Evolutionary conservation across 352 stramenopile species (phyloP), one percentile per base, ranked within the genome.

Genomic region (Globisporangium iwayamae): DNA sequence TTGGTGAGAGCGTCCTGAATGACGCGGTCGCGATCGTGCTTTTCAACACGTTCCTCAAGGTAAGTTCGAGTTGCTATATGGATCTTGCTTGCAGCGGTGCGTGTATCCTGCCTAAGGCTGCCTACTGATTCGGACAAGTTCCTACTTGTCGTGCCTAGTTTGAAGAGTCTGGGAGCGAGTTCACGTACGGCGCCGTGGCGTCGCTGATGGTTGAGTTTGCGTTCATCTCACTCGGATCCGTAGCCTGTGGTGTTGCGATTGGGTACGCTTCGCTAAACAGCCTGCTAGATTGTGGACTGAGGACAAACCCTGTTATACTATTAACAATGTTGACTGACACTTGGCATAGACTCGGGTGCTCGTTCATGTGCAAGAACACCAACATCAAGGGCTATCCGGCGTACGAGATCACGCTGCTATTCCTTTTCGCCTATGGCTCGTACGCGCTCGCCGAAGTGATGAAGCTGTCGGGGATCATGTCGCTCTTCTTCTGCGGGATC

Each of bases 1-100:
- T 99, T 84, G 97, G 97, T 48, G 97, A 99, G 62, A 97, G 83
- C 60, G 96, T 99, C 14, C 68, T 99, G 36, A 99, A 99, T 67
- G 97, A 99, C 77, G 96, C 97, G 1, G 92, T 99, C 39, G 93
- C 93, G 16, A 99, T 99, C 77, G 96, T 98, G 36, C 75, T 99
- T 4, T 99, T 99, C 78, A 96, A 98, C 60, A 98, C 93, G 9
- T 98, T 98, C 71, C 76, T 95, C 10, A 94, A 96, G 67, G 91
- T 95, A 28, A 28, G 25, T 28, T 28, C 25, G 25, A 28, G 25
- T 28, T 28, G 25, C 25, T 28, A 28, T 28, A 28, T 28, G 25
- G 25, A 28, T 28, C 25, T 28, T 28, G 25, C 25, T 28, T 28
- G 25, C 25, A 28, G 25, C 2, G 18, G 6, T 48, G 36, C 32